Evolutionary conservation across 306 rosid genomes (phyloP), one percentile per base, ranked within the genome.

Genomic region (Malus sylvestris): DNA sequence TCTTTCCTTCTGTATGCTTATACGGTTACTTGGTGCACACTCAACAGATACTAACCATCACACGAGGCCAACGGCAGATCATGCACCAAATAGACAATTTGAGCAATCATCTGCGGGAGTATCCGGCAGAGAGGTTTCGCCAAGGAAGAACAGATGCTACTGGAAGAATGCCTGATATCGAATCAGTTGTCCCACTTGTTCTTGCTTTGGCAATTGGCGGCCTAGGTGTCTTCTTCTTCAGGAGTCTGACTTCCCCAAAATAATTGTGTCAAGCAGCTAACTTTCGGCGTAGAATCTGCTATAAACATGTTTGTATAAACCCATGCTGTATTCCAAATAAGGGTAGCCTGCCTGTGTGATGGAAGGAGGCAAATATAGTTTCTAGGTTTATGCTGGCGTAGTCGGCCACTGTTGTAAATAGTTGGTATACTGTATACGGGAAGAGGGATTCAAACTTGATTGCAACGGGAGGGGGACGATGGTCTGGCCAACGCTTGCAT

Each of bases 1-100:
- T 40, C 42, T 12, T 61, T 29, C 30, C 35, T 19, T 58, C 64
- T 68, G 60, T 57, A 1, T 72, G 49, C 57, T 12, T 57, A 42
- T 69, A 55, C 25, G 3, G 19, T 30, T 51, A 3, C 19, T 38
- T n/a, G 19, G 35, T 5, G 67, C 4, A 10, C 72, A 30, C 67
- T 60, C 10, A 20, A 38, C 83, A 95, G 97, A 86, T 95, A 49
- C 85, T 83, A 42, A 81, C 84, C 53, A 83, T 95, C 85, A 83
- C 87, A 3, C 87, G 97, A 32, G 86, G 89, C 30, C 99, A 95
- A 63, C 93, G 93, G 55, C 99, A 92, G 87, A 81, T 95, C 73
- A 83, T 86, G 90, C 97, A 88, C 79, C 97, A 89, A 69, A 83
- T 95, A 27, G 96, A 91, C 81, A 89, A 86, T 12, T 68, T 95